Percentiles rank a stretch among this genome's conserved stretches.
These are phyloP conservation scores for Syncephalastrum sp. DNA, from an alignment of 371 early-diverging fungal genomes.

Conservation along the genomic window DNA sequence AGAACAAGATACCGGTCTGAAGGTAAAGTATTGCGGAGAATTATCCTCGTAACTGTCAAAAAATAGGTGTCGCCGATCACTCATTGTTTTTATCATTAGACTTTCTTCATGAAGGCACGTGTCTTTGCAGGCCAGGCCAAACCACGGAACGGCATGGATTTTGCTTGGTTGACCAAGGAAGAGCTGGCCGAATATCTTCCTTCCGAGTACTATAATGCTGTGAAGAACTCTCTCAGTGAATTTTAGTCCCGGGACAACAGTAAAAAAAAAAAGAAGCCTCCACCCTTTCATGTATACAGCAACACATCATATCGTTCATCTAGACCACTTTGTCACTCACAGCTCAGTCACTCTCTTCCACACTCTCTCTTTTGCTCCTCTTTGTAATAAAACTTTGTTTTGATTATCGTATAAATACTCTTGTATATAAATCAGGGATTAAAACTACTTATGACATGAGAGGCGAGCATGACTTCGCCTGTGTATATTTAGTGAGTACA, in stretches of 20 bases:
- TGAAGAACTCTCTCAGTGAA: constrained; percentile 75
- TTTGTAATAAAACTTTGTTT: constrained; percentile 2
- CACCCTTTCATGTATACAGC: neutral
- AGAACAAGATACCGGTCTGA: constrained; percentile 26
- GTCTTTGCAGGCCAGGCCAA: constrained; percentile 78
- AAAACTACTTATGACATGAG: too few species aligned
- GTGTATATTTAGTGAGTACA: neutral
- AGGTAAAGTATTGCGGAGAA: constrained; percentile 16
- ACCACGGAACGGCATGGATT: constrained; percentile 61
- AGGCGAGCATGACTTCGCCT: too few species aligned
- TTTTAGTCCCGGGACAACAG: constrained; percentile 31
- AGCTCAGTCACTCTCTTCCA: neutral
- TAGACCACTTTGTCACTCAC: neutral
- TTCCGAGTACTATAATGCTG: constrained; percentile 70
- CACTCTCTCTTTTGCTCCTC: neutral
- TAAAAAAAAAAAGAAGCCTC: neutral
- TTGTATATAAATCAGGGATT: neutral
- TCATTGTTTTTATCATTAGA: constrained; percentile 43
- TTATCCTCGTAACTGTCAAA: neutral
- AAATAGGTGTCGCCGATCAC: neutral
- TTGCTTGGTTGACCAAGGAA: constrained; percentile 88
- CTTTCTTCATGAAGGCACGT: constrained; percentile 85
- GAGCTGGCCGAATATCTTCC: constrained; percentile 70
- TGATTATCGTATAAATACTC: too few species aligned
- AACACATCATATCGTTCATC: too few species aligned